phyloP scores from a whole-genome alignment of 768 basidiomycete genomes.

The Russula sp. region DNA sequence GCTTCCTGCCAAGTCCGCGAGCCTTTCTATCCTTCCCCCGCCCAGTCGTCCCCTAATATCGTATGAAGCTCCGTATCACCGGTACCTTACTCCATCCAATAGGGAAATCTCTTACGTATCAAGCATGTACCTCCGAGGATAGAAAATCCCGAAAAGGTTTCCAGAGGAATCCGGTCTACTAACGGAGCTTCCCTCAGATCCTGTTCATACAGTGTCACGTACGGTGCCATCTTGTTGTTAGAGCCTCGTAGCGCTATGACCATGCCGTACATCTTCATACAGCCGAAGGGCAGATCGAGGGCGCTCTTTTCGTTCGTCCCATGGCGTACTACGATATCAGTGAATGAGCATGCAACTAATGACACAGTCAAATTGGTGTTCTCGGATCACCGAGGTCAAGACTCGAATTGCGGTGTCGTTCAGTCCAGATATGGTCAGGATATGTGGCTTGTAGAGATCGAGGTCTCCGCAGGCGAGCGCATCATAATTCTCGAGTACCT shows the following conservation, averaged over 20 bases:
- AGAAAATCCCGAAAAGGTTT: neutral
- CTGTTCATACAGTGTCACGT: conserved; percentile 53
- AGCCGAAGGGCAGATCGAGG: conserved; percentile 57
- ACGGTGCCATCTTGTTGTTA: conserved; percentile 76
- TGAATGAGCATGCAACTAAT: conserved; percentile 94
- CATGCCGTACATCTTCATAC: conserved; percentile 29
- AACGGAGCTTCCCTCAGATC: conserved; percentile 53
- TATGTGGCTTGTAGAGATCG: conserved; percentile 65
- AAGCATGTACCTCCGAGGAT: conserved; percentile 74
- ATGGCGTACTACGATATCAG: conserved; percentile 44
- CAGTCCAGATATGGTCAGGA: conserved; percentile 72
- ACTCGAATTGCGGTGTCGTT: conserved; percentile 76
- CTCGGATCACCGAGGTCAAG: conserved; percentile 59
- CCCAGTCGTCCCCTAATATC: conserved; percentile 56
- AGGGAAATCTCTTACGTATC: conserved; percentile 80
- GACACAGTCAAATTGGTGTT: conserved; percentile 69
- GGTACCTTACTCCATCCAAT: conserved; percentile 58
- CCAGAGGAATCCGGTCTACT: conserved; percentile 36
- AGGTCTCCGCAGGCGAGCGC: conserved; percentile 45
- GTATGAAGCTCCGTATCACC: conserved; percentile 54
- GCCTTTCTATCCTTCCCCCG: conserved; percentile 44
- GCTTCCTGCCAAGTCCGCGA: conserved; percentile 48
- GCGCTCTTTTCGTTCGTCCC: conserved; percentile 80
- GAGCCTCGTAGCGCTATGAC: conserved; percentile 30
- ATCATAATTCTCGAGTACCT: conserved; percentile 49